Conservation (phyloP, 2,329 filamentous ascomycete genomes). For the Dothiorella sarmentorum region DNA sequence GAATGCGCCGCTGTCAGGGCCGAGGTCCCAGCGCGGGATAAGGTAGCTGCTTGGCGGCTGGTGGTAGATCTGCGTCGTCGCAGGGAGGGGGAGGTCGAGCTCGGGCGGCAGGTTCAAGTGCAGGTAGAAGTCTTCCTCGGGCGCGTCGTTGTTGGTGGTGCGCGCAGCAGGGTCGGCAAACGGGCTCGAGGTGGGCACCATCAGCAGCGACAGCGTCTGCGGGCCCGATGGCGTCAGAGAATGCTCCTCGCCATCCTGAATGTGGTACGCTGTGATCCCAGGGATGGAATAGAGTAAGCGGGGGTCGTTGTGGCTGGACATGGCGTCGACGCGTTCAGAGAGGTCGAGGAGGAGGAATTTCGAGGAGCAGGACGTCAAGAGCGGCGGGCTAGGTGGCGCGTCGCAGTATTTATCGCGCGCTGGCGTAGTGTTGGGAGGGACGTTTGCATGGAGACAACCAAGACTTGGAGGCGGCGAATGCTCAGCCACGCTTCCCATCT, state of each 20-base stretch:
- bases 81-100: constrained; percentile 87
- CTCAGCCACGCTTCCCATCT: constrained; percentile 11
- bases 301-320: constrained; percentile 53
- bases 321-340: constrained; percentile 26
- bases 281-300: constrained; percentile 61
- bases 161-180: constrained; percentile 57
- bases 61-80: constrained; percentile 96
- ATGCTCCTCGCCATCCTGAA: constrained; percentile 81
- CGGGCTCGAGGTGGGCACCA: constrained; percentile 86
- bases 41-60: constrained; percentile 90
- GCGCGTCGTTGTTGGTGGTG: constrained; percentile 51
- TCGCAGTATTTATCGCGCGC: not conserved
- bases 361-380: not conserved
- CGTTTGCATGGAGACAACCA: not conserved
- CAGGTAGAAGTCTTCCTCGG: constrained; percentile 85
- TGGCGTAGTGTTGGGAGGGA: not conserved
- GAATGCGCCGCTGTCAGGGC: constrained; percentile 82
- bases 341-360: too few species aligned
- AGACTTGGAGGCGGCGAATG: constrained; percentile 3
- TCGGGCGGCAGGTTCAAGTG: constrained; percentile 93
- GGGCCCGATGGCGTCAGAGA: constrained; percentile 79
- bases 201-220: constrained; percentile 87
- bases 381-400: not conserved
- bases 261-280: constrained; percentile 86
- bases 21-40: constrained; percentile 92